Evolutionary conservation across 1,284 basidiomycete species (phyloP).

Genomic region (Pterula multifida): DNA sequence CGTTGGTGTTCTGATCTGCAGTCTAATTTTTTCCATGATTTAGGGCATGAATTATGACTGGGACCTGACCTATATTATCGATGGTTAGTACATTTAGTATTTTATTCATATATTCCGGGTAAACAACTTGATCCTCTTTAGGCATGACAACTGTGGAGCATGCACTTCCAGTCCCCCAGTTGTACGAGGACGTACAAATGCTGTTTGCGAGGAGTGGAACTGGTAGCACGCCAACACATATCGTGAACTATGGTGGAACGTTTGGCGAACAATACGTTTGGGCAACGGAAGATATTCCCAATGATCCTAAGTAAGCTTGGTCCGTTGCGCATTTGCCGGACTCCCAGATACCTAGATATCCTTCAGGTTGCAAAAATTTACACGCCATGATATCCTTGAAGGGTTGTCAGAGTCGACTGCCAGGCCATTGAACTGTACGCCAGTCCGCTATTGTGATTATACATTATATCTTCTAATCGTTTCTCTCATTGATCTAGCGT

Average conservation of each 20-base stretch:
- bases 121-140: conserved; percentile 15
- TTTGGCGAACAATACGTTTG: conserved; percentile 58
- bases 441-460: background rate
- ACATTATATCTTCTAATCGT: background rate
- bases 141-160: conserved; percentile 75
- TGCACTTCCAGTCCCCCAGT: conserved; percentile 44
- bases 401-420: conserved; percentile 45
- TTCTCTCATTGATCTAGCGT: conserved; percentile 36
- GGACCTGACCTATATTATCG: conserved; percentile 64
- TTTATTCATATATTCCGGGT: background rate
- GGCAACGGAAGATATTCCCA: conserved; percentile 50
- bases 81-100: conserved; percentile 28
- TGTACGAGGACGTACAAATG: conserved; percentile 58
- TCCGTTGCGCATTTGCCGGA: background rate
- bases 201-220: conserved; percentile 55
- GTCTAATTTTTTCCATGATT: background rate
- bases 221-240: conserved; percentile 59
- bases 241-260: conserved; percentile 61
- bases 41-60: conserved; percentile 58
- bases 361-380: conserved; percentile 45
- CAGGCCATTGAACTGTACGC: conserved; percentile 45
- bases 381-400: conserved; percentile 53
- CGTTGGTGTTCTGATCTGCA: background rate
- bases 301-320: conserved; percentile 45
- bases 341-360: background rate